Base-by-base conservation (phyloP, 2,329 filamentous ascomycete genomes). In the Stachybotrys chartarum region DNA sequence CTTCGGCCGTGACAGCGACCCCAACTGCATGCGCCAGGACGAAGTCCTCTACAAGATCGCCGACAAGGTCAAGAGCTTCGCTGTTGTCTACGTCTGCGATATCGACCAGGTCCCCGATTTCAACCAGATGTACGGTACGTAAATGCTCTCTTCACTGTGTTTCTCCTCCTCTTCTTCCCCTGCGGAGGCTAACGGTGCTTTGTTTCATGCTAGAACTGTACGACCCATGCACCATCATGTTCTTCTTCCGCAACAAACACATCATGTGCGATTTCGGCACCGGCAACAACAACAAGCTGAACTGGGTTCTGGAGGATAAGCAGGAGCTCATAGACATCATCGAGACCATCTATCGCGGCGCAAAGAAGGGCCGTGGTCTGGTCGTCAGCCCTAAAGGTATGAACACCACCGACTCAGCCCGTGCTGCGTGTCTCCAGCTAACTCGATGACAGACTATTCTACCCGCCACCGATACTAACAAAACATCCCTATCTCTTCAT, bases 251-350 rank as follows among this genome's bases (percentile, higher is more conserved):
- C 59, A 99, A 99, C 72, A 99, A 99, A 72, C 91, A 97, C 75
- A 97, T 97, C 85, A 96, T 95, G 89, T 91, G 89, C 71, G 93
- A 97, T 82, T 91, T 97, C 64, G 93, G 93, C 50, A 99, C 94
- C 1, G 94, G 94, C 61, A 96, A 99, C 76, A 99, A 99, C 74
- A 99, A 99, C 72, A 97, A 97, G 73, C 79, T 97, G 63, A 97
- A 97, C 70, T 96, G 91, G 87, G 90, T 96, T 51, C 78, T 74
- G 32, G 92, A 97, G 74, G 93, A 99, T 69, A 97, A 99, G 76
- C 93, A 97, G 72, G 94, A 99, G 76, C 79, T 99, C 66, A 96
- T 99, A 66, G 94, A 99, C 74, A 99, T 99, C 62, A 86, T 97
- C 68, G 94, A 99, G 79, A 97, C 92, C 5, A 92, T 99, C 58